Evolutionary conservation across 805 yeast species (phyloP).

Genomic region (Pichia sporocuriosa): DNA sequence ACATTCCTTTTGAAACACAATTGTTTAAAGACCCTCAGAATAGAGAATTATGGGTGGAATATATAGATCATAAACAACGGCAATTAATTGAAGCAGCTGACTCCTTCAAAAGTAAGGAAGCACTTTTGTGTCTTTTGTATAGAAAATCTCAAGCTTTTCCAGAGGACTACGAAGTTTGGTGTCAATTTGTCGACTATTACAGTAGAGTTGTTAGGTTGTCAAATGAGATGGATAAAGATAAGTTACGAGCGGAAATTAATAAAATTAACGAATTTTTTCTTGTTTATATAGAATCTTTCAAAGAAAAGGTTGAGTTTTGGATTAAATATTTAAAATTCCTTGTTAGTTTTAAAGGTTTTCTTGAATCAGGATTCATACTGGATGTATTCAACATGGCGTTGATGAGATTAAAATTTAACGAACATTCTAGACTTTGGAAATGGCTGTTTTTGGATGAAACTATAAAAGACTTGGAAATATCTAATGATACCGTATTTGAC

Average conservation of each 20-base stretch:
- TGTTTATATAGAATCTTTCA: neutral
- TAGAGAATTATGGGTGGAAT: conserved; percentile 40
- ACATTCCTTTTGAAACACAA: conserved; percentile 32
- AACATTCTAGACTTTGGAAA: conserved; percentile 3
- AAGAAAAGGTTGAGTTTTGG: conserved; percentile 7
- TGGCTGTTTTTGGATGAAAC: neutral
- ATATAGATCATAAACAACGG: conserved; percentile 31
- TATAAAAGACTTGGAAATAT: neutral
- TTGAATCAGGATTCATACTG: neutral
- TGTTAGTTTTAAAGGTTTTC: neutral
- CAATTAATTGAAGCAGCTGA: conserved; percentile 12
- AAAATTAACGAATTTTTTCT: neutral
- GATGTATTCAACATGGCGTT: neutral
- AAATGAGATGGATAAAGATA: neutral
- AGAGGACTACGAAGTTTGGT: neutral
- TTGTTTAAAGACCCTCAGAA: conserved; percentile 31
- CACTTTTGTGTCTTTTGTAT: conserved; percentile 3
- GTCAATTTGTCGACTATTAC: conserved; percentile 6
- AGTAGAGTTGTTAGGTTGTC: neutral
- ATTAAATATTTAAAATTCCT: conserved; percentile 1
- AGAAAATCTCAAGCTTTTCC: neutral
- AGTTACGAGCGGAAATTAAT: neutral
- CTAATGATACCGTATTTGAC: neutral
- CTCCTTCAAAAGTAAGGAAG: neutral
- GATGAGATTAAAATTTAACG: neutral